Percentiles rank a stretch among this genome's conserved stretches.
These are phyloP conservation scores for Gossypium laxum DNA, from an alignment of 441 rosid genomes.

Conservation along the genomic window DNA sequence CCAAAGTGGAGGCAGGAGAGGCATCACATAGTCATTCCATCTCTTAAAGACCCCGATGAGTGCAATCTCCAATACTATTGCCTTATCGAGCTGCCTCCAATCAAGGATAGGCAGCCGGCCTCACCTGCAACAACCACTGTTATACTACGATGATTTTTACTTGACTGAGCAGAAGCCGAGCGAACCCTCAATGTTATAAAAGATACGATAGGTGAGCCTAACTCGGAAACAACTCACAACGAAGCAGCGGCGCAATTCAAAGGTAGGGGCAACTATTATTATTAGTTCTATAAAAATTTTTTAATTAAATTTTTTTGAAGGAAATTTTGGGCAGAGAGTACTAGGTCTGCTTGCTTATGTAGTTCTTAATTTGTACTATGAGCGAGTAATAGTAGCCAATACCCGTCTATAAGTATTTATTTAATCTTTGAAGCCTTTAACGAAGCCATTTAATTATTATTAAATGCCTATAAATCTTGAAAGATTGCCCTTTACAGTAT, in stretches of 20 bases:
- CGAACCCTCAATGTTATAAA: not conserved
- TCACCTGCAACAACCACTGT: not conserved
- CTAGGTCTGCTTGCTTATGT: not conserved
- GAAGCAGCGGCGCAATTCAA: not conserved
- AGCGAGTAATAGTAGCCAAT: not conserved
- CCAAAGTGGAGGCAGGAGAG: slow-evolving; percentile 27
- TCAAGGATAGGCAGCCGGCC: not conserved
- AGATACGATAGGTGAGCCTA: not conserved
- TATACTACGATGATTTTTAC: not conserved
- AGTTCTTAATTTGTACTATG: not conserved
- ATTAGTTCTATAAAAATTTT: not conserved
- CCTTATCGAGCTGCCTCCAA: not conserved
- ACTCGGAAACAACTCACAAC: not conserved
- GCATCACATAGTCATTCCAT: slow-evolving; percentile 20
- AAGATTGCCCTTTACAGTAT: not conserved
- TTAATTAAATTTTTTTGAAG: not conserved
- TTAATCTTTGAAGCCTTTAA: not conserved
- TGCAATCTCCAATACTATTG: not conserved
- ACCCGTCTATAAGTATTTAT: not conserved
- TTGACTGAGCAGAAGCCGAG: not conserved
- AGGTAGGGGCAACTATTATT: not conserved
- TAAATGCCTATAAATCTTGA: not conserved
- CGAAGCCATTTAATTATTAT: not conserved
- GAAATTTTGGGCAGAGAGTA: not conserved
- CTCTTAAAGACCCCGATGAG: slow-evolving; percentile 5